phyloP scores from a whole-genome alignment of 768 basidiomycete species.

The Tulasnella sp. region DNA sequence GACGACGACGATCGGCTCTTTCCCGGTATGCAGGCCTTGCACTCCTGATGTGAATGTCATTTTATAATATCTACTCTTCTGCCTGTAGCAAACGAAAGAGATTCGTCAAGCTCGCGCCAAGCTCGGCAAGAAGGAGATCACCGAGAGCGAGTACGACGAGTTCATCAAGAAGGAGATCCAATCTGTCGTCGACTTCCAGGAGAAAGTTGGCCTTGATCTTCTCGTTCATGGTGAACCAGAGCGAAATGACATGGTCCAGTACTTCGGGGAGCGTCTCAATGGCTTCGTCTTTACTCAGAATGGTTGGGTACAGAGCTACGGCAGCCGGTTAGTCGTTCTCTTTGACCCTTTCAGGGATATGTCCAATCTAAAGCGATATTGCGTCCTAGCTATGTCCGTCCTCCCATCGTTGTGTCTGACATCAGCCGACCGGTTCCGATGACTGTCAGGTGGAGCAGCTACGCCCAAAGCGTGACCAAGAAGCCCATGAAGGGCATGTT shows the following conservation, averaged over 20 bases:
- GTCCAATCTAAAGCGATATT: constrained; percentile 11
- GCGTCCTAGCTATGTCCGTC: constrained; percentile 73
- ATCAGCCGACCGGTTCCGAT: constrained; percentile 87
- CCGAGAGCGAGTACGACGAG: constrained; percentile 77
- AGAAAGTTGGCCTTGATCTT: constrained; percentile 89
- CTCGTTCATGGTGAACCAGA: constrained; percentile 98
- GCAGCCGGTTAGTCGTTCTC: constrained; percentile 62
- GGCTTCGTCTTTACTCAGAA: constrained; percentile 99
- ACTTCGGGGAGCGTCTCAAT: constrained; percentile 91
- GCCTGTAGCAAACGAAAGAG: constrained; percentile 86
- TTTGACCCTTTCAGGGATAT: not conserved
- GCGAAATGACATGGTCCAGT: constrained; percentile 99
- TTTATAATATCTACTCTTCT: constrained; percentile 18
- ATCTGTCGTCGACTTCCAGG: constrained; percentile 90
- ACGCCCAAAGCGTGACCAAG: constrained; percentile 87
- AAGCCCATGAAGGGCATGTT: constrained; percentile 99
- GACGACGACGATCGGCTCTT: constrained; percentile 96
- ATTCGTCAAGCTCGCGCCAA: constrained; percentile 96
- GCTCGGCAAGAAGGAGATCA: constrained; percentile 84
- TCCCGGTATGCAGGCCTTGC: constrained; percentile 52
- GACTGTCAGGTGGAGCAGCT: constrained; percentile 94
- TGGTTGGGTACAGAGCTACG: constrained; percentile 99
- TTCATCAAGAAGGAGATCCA: constrained; percentile 99
- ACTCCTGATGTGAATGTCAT: constrained; percentile 14
- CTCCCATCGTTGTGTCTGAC: constrained; percentile 96